Conservation (phyloP, 2,329 filamentous ascomycete genomes). For the Atkinsonella texensis region DNA sequence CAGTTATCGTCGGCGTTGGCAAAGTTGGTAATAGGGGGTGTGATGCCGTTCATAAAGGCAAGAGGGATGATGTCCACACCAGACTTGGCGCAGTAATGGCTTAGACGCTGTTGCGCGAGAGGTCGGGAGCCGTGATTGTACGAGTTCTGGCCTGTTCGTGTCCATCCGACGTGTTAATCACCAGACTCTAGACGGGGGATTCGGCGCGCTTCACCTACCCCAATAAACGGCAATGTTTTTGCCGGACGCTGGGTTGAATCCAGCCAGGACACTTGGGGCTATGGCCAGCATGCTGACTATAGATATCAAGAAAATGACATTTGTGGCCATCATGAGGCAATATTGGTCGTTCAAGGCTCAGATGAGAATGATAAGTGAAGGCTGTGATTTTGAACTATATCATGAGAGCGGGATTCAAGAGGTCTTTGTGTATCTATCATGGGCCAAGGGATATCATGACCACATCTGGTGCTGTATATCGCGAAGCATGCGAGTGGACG, state of each 20-base stretch:
- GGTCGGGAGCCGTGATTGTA: conserved; percentile 22
- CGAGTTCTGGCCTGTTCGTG: conserved; percentile 44
- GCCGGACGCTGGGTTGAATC: conserved; percentile 31
- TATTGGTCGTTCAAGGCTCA: not conserved
- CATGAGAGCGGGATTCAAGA: not conserved
- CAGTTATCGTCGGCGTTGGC: conserved; percentile 52
- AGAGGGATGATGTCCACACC: conserved; percentile 40
- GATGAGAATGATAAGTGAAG: not conserved
- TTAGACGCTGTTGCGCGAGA: conserved; percentile 8
- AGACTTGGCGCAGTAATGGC: conserved; percentile 7
- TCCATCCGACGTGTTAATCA: too few species aligned
- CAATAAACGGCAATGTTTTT: conserved; percentile 55
- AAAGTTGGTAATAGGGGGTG: conserved; percentile 47
- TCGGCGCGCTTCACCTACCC: conserved; percentile 29
- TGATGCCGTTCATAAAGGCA: conserved; percentile 49
- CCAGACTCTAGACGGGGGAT: too few species aligned
- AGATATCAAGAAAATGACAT: conserved; percentile 7
- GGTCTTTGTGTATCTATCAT: not conserved
- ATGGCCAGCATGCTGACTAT: conserved; percentile 12
- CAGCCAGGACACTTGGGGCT: conserved; percentile 23
- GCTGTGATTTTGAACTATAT: too few species aligned
- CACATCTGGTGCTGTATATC: not conserved
- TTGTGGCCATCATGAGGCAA: conserved; percentile 4
- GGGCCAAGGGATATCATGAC: not conserved
- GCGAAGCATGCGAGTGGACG: not conserved